phyloP scores from a whole-genome alignment of 1,284 basidiomycete genomes.

The Naganishia liquefaciens region DNA sequence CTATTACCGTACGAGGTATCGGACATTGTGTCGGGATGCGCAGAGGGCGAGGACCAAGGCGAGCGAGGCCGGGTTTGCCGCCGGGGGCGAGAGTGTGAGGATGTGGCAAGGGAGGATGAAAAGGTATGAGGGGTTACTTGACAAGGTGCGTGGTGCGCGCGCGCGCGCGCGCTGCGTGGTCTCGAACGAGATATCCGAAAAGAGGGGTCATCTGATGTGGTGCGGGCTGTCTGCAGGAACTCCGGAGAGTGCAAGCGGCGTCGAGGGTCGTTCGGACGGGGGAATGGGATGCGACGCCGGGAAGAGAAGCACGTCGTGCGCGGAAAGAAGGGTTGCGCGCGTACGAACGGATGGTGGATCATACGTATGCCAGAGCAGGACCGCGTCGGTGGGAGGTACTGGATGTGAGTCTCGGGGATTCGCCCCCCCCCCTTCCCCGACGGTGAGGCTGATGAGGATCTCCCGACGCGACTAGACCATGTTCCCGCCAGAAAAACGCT shows the following conservation, averaged over 20 bases:
- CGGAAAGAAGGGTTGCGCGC: conserved; percentile 4
- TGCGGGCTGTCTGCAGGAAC: not conserved
- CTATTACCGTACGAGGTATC: conserved; percentile 1
- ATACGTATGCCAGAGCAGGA: conserved; percentile 24
- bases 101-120: not conserved
- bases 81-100: no score
- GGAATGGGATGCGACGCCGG: not conserved
- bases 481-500: no score
- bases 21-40: not conserved
- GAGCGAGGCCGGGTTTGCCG: no score
- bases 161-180: no score
- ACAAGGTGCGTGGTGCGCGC: not conserved
- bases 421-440: no score
- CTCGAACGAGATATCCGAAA: no score
- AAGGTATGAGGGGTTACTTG: not conserved
- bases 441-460: not conserved
- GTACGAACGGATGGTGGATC: conserved; percentile 20
- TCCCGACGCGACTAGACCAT: not conserved
- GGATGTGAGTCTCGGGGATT: conserved; percentile 11
- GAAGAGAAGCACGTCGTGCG: not conserved
- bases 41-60: no score
- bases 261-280: not conserved
- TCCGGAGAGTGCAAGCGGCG: not conserved
- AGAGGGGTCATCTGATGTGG: not conserved
- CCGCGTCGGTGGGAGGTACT: conserved; percentile 19